Conservation (phyloP, 176 grass and related monocot genomes). For the Ensete glaucum region DNA sequence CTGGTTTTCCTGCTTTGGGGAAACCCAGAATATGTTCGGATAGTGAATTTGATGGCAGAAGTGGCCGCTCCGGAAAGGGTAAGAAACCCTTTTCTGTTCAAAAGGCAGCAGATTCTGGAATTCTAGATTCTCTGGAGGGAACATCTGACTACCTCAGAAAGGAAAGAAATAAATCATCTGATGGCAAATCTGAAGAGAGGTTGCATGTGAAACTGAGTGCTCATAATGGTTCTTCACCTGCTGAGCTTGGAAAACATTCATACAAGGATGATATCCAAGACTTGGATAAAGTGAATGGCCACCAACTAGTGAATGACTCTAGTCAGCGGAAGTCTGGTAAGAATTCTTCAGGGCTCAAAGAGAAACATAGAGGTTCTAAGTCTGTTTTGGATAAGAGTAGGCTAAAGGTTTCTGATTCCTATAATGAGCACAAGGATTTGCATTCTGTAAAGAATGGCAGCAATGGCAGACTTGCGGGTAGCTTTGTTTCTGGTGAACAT, state of each 20-base stretch:
- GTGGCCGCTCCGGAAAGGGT: background rate
- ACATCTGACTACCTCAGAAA: background rate
- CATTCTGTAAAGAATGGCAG: background rate
- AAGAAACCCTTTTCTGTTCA: background rate
- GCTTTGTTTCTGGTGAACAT: background rate
- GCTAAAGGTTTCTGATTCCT: constrained; percentile 6
- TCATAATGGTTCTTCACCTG: background rate
- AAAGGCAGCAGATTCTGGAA: background rate
- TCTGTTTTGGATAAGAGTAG: constrained; percentile 1
- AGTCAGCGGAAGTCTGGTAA: constrained; percentile 11
- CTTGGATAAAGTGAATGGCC: constrained; percentile 1
- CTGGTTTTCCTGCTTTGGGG: constrained; percentile 35
- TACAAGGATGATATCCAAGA: constrained; percentile 1
- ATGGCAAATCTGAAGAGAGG: background rate
- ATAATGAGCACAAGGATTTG: background rate
- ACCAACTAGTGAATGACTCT: background rate
- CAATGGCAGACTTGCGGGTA: background rate
- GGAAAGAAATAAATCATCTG: background rate
- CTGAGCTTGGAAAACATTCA: background rate
- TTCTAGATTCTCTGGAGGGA: background rate
- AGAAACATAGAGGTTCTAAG: constrained; percentile 12
- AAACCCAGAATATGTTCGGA: constrained; percentile 41
- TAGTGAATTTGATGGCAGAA: constrained; percentile 33
- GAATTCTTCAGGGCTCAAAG: constrained; percentile 5
- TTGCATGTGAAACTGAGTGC: background rate